Conservation (phyloP, 1,284 basidiomycete species). For the Agaricales sp. region DNA sequence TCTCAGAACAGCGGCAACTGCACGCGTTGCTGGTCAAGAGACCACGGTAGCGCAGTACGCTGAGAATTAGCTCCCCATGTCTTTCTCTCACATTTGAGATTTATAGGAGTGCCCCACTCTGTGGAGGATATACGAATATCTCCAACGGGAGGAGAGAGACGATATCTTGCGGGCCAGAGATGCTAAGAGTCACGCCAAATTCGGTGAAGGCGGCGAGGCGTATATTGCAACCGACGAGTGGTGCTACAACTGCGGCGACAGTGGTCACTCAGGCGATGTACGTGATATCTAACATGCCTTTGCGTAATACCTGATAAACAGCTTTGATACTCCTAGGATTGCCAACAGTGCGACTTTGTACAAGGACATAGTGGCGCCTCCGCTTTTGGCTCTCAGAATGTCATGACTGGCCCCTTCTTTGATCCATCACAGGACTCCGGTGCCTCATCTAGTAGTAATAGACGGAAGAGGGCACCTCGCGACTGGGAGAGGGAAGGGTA, state of each 20-base stretch:
- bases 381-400: constrained; percentile 67
- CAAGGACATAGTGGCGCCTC: constrained; percentile 49
- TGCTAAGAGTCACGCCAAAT: constrained; percentile 29
- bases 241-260: constrained; percentile 84
- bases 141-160: constrained; percentile 43
- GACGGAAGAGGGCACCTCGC: constrained; percentile 17
- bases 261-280: constrained; percentile 84
- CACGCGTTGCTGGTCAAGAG: constrained; percentile 11
- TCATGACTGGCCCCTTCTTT: constrained; percentile 66
- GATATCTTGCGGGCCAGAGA: constrained; percentile 36
- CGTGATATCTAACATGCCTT: constrained; percentile 13
- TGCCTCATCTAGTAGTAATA: constrained; percentile 15
- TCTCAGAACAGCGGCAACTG: background rate
- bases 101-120: constrained; percentile 75
- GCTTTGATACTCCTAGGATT: constrained; percentile 45
- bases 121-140: constrained; percentile 83
- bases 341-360: constrained; percentile 40
- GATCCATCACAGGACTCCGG: constrained; percentile 24
- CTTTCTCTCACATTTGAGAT: constrained; percentile 1
- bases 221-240: constrained; percentile 65
- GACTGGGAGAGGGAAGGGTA: constrained; percentile 30
- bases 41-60: constrained; percentile 63
- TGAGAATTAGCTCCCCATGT: background rate
- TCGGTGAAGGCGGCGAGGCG: constrained; percentile 71
- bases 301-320: constrained; percentile 1